phyloP scores from a whole-genome alignment of 2,329 filamentous ascomycete genomes.

The Epichloe glyceriae region DNA sequence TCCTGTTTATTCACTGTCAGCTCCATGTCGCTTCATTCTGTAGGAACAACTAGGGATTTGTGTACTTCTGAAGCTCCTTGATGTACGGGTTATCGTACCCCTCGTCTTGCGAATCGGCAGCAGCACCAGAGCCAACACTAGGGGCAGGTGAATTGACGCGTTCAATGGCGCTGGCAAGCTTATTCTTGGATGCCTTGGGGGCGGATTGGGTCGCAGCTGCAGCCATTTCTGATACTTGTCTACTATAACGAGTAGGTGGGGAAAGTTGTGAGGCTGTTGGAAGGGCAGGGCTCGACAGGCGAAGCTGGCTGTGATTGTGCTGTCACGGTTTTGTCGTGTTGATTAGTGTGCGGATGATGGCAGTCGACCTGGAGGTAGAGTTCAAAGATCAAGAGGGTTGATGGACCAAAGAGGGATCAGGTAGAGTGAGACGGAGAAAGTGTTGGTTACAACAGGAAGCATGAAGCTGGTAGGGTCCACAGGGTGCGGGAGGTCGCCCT shows the following conservation, averaged over 20 bases:
- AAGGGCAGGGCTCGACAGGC: not conserved
- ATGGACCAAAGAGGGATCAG: not conserved
- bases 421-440: not conserved
- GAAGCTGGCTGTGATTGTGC: not conserved
- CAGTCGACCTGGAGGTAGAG: not conserved
- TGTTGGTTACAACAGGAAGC: not conserved
- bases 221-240: constrained; percentile 35
- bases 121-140: constrained; percentile 29
- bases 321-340: not conserved
- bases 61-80: constrained; percentile 79
- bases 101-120: constrained; percentile 46
- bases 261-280: constrained; percentile 5
- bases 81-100: constrained; percentile 63
- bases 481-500: constrained; percentile 2
- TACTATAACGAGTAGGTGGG: constrained; percentile 5
- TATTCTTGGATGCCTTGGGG: constrained; percentile 58
- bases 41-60: constrained; percentile 17
- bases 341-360: not conserved
- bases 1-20: constrained; percentile 36
- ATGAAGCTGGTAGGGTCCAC: not conserved
- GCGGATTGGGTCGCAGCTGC: constrained; percentile 47
- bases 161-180: constrained; percentile 37
- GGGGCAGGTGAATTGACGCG: constrained; percentile 44
- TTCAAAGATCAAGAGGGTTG: not conserved
- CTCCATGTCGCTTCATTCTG: not conserved